Percentiles rank a stretch among this genome's conserved stretches.
These are phyloP conservation scores for Kuraishia piskuri DNA, from an alignment of 805 yeast genomes.

Conservation along the genomic window DNA sequence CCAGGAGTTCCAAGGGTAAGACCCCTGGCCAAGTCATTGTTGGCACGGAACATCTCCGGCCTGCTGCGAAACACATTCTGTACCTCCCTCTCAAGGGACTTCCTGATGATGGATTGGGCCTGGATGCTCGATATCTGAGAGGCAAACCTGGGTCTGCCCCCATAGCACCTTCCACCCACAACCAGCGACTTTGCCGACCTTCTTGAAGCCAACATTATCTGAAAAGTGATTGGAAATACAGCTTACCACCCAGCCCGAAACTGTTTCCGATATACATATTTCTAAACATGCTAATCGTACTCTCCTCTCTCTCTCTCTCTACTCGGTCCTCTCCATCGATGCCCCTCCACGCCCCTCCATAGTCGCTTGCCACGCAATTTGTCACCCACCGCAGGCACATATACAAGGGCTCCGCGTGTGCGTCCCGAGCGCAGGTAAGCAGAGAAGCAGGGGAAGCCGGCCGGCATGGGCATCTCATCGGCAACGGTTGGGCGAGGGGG, in stretches of 20 bases:
- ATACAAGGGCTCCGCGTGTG: too few relatives aligned
- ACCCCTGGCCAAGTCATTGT: background rate
- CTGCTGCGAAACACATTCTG: conserved; percentile 3
- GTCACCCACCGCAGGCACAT: background rate
- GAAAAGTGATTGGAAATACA: background rate
- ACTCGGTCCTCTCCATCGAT: background rate
- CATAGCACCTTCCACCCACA: background rate
- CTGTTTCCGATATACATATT: too few relatives aligned
- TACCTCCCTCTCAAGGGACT: conserved; percentile 8
- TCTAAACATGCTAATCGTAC: too few relatives aligned
- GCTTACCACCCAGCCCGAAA: too few relatives aligned
- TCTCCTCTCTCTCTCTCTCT: background rate
- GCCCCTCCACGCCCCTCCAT: background rate
- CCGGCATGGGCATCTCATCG: background rate
- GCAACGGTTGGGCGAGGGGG: background rate
- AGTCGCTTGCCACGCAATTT: background rate
- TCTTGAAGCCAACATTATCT: conserved; percentile 5
- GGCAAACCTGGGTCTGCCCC: conserved; percentile 2
- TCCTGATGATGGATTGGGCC: conserved; percentile 9
- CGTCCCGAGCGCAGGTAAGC: too few relatives aligned
- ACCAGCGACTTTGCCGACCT: conserved; percentile 2
- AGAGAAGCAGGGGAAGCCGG: background rate
- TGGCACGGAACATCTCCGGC: background rate
- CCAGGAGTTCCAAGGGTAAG: background rate
- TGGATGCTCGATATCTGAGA: conserved; percentile 12